Evolutionary conservation across 2,329 filamentous ascomycete genomes (phyloP), one percentile per base, ranked within the genome.

Genomic region (Stachybotrys chartarum): DNA sequence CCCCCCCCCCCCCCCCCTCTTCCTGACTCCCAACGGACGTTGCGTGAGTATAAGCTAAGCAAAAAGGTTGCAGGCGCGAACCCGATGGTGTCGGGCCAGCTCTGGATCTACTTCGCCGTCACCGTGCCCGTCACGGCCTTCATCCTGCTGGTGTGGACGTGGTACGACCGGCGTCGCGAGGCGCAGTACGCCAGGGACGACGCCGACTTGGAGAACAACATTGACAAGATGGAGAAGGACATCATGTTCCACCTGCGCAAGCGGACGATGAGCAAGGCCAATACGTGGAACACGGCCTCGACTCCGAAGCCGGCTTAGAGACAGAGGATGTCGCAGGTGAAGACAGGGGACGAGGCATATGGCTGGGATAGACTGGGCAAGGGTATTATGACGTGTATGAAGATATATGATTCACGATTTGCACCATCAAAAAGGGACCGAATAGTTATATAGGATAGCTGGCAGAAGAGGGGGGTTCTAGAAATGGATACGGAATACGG

Each of bases 61-160:
- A 24, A 24, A 24, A 24, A 24, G 4, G 24, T 46, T 30, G 31
- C 24, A 64, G 71, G 66, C 52, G 66, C 69, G 5, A 66, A 70
- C 17, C 70, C 74, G 5, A 66, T 73, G 51, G 78, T 85, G 16
- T 80, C 78, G 11, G 65, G 72, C 17, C 69, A 75, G 52, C 72
- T 86, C 30, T 86, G 83, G 83, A 76, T 86, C 54, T 86, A 85
- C 70, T 86, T 85, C 60, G 81, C 72, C 58, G 76, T 85, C 54
- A 83, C 82, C 3, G 67, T 86, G 11, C 83, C 83, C 3, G 60
- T 85, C 53, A 86, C 83, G 0, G 63, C 77, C 2, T 31, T 73
- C 52, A 81, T 86, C 58, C 78, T 86, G 30, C 68, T 70, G 3
- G 64, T 72, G n/a, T 85, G 83, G 81, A 72, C 78, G 62, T 72